These are phyloP conservation scores for Aechmea fasciata DNA, from an alignment of 176 grass and related monocot genomes.

Conservation along the genomic window DNA sequence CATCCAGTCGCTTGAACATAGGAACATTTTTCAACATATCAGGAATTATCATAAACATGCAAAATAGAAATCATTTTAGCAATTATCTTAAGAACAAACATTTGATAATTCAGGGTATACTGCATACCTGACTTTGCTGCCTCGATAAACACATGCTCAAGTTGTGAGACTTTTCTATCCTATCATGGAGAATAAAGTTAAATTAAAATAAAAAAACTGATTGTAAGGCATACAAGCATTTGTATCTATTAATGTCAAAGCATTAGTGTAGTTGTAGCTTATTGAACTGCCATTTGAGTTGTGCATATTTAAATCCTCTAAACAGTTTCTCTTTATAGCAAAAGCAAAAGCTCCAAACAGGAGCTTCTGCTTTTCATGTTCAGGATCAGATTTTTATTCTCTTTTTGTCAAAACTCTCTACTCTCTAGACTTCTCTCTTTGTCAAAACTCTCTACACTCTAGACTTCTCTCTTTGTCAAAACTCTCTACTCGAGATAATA, in stretches of 20 bases:
- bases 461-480: too few relatives aligned
- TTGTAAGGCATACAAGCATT: not conserved
- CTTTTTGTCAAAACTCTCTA: too few relatives aligned
- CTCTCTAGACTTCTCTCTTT: too few relatives aligned
- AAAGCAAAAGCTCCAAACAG: too few relatives aligned
- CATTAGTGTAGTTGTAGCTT: not conserved
- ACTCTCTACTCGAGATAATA: too few relatives aligned
- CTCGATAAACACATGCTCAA: slow-evolving; percentile 57
- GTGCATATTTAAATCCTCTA: too few relatives aligned
- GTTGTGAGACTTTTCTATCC: slow-evolving; percentile 63
- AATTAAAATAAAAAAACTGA: not conserved
- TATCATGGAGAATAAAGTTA: slow-evolving; percentile 1
- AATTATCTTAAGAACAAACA: not conserved
- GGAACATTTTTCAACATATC: slow-evolving; percentile 76
- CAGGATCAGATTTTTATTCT: too few relatives aligned
- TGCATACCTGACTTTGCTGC: slow-evolving; percentile 54
- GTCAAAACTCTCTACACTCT: too few relatives aligned
- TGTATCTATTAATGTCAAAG: not conserved
- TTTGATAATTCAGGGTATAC: not conserved
- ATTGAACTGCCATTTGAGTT: too few relatives aligned
- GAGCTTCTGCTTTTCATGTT: too few relatives aligned
- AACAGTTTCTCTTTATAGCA: too few relatives aligned
- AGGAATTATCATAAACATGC: slow-evolving; percentile 59
- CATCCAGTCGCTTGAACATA: slow-evolving; percentile 56
- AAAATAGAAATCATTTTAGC: slow-evolving; percentile 6